Percentiles rank a stretch among this genome's conserved stretches.
These are phyloP conservation scores for sweet orange (Citrus sinensis) DNA, from an alignment of 345 rosid species.

Conservation along the genomic window DNA sequence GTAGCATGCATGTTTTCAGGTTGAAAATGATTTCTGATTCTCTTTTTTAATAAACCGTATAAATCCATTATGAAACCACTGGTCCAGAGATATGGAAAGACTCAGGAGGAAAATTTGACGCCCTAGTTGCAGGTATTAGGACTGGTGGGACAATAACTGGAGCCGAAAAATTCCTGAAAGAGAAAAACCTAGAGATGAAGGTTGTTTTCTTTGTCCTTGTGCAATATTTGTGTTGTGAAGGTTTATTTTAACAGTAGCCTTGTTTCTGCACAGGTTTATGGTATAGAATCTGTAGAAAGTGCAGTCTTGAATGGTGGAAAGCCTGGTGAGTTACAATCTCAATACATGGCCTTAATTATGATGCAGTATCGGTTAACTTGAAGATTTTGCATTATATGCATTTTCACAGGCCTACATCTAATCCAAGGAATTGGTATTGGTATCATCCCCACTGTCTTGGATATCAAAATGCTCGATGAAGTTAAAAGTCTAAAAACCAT, in stretches of 20 bases:
- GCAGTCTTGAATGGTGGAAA: constrained; percentile 40
- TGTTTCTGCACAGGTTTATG: constrained; percentile 24
- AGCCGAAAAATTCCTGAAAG: constrained; percentile 57
- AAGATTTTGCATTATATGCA: background rate
- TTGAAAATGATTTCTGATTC: background rate
- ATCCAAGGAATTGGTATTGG: constrained; percentile 62
- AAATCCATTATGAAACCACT: constrained; percentile 40
- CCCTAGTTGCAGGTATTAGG: constrained; percentile 42
- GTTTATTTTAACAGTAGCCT: background rate
- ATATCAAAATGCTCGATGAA: constrained; percentile 43
- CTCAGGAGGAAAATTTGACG: constrained; percentile 44
- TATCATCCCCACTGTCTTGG: constrained; percentile 35
- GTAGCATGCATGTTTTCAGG: background rate
- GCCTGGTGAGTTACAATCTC: constrained; percentile 20
- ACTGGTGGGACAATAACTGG: constrained; percentile 54
- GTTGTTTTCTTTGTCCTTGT: constrained; percentile 9
- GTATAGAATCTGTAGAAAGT: constrained; percentile 42
- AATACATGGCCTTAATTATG: background rate
- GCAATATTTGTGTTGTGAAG: background rate
- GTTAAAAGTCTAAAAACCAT: constrained; percentile 23
- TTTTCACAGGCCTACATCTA: constrained; percentile 36
- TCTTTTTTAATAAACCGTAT: background rate
- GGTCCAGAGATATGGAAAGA: constrained; percentile 43
- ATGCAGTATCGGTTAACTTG: background rate
- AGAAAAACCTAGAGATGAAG: constrained; percentile 41